phyloP scores from a whole-genome alignment of 2,329 filamentous ascomycete genomes.

The Huntiella abstrusa region DNA sequence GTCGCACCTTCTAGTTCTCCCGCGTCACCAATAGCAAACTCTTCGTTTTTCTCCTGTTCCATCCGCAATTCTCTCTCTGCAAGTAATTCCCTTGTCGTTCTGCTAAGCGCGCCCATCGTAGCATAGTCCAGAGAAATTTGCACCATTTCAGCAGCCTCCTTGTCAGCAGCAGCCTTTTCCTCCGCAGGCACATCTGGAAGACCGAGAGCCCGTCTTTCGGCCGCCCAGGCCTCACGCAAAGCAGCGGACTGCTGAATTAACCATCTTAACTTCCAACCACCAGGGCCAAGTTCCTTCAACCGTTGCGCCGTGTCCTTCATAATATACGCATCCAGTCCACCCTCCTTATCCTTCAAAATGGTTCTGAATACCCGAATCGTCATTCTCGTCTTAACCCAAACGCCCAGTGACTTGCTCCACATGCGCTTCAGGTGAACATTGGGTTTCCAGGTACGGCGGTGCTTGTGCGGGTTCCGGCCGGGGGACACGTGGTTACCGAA shows the following conservation, averaged over 20 bases:
- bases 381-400: constrained; percentile 46
- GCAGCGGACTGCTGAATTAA: constrained; percentile 60
- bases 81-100: constrained; percentile 20
- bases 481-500: constrained; percentile 67
- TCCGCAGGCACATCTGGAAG: constrained; percentile 25
- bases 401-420: constrained; percentile 42
- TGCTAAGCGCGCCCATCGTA: constrained; percentile 22
- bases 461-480: constrained; percentile 48
- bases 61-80: constrained; percentile 23
- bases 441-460: constrained; percentile 53
- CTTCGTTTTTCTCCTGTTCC: constrained; percentile 18
- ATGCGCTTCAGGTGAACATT: constrained; percentile 54
- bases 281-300: constrained; percentile 71
- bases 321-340: constrained; percentile 82
- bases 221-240: constrained; percentile 46
- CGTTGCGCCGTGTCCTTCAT: constrained; percentile 59
- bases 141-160: constrained; percentile 22
- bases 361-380: constrained; percentile 51
- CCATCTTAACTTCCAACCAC: constrained; percentile 82
- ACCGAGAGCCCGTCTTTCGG: constrained; percentile 46
- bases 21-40: constrained; percentile 29
- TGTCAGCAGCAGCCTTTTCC: constrained; percentile 15
- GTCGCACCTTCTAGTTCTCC: constrained; percentile 21
- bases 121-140: constrained; percentile 24
- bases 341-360: constrained; percentile 51